Evolutionary conservation across 2,329 filamentous ascomycete genomes (phyloP), one percentile per base, ranked within the genome.

Genomic region (Didymella lethalis): DNA sequence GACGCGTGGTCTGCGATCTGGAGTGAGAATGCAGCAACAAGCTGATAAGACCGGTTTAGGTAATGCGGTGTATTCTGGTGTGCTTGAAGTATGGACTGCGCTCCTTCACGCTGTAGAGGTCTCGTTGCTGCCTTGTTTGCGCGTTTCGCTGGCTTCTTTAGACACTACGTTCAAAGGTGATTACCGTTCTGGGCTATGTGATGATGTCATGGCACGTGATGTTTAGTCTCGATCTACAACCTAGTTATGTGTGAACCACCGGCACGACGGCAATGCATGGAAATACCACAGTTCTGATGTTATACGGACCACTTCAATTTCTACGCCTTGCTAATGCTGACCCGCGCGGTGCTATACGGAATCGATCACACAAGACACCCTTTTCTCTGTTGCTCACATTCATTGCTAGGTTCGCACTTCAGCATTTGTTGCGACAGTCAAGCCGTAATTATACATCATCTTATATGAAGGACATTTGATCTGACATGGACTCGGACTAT

Each of bases 201-300:
- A 69, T 73, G 70, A 73, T 68, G 70, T 72, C 69, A 73, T 34
- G 10, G n/a, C 56, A 59, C 56, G 56, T 59, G 56, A 59, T 26
- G 26, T 12, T 4, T 1, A 23, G 3, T 12, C 14, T 25, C 23
- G 23, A 23, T 23, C 36, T 16, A 14, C 16, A 18, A 18, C 18
- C 18, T 18, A 18, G 18, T 1, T 23, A 3, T 16, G 6, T 41
- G 3, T 25, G 10, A 25, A 41, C 18, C 38, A 25, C 38, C 20
- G 8, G 38, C 10, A 25, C 18, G 8, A 41, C 20, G 25, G 36
- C 18, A 20, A 20, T 3, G 18, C 12, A 20, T 23, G 5, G 11
- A 14, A 8, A 23, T 18, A 40, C 18, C 36, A 40, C 36, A 41
- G 18, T 41, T 11, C 38, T 14, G 11, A 23, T 41, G 20, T 41